These are phyloP conservation scores for Termitomyces sp. DNA, from an alignment of 768 basidiomycete species.

Conservation along the genomic window DNA sequence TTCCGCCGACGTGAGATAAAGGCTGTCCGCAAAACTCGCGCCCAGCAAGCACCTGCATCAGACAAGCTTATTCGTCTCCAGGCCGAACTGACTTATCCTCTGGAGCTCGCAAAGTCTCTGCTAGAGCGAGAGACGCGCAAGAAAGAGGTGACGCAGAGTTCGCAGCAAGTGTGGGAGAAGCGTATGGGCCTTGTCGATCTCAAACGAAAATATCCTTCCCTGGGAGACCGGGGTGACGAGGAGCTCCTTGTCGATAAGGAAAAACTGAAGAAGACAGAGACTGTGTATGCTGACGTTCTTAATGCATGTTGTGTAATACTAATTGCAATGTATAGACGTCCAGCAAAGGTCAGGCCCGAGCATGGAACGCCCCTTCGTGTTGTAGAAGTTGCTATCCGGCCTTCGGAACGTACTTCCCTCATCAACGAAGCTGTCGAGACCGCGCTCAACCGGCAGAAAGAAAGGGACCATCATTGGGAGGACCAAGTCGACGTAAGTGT, in stretches of 20 bases:
- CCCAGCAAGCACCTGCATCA: slow-evolving; percentile 83
- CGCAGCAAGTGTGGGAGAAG: slow-evolving; percentile 72
- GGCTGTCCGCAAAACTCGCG: slow-evolving; percentile 89
- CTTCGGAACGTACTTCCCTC: slow-evolving; percentile 58
- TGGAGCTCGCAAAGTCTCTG: slow-evolving; percentile 69
- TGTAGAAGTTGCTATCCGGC: slow-evolving; percentile 49
- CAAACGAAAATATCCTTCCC: slow-evolving; percentile 66
- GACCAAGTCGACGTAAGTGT: slow-evolving; percentile 74
- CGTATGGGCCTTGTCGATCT: slow-evolving; percentile 72
- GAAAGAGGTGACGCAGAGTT: slow-evolving; percentile 55
- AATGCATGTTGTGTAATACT: background rate
- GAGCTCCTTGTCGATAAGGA: slow-evolving; percentile 74
- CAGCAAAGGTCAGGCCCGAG: slow-evolving; percentile 51
- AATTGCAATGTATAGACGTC: slow-evolving; percentile 32
- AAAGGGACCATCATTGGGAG: slow-evolving; percentile 80
- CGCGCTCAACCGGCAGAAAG: slow-evolving; percentile 59
- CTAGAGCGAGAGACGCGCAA: slow-evolving; percentile 75
- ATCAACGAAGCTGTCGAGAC: slow-evolving; percentile 63
- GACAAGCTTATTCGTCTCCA: slow-evolving; percentile 86
- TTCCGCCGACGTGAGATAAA: slow-evolving; percentile 96
- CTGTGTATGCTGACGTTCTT: slow-evolving; percentile 21
- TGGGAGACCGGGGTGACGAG: slow-evolving; percentile 66
- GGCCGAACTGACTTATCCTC: slow-evolving; percentile 64
- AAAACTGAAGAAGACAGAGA: slow-evolving; percentile 57
- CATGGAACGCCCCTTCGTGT: slow-evolving; percentile 39